Evolutionary conservation across 2,329 filamentous ascomycete species (phyloP), one percentile per base, ranked within the genome.

Genomic region (Pochonia chlamydosporia): DNA sequence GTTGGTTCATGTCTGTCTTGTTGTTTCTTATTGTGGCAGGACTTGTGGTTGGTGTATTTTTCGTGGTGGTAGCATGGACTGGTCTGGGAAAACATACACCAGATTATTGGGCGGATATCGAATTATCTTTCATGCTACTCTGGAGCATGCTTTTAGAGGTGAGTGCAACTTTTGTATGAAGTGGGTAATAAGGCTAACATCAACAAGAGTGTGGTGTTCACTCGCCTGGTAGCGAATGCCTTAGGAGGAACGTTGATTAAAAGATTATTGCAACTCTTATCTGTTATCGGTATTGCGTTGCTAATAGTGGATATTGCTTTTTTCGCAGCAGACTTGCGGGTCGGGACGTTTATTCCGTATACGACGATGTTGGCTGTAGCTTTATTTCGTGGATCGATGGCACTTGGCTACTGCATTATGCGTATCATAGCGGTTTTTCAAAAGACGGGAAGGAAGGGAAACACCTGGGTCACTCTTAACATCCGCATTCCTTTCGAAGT

Each of bases 271-370:
- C 33, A 3, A 36, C 8, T 8, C 8, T 36, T 36, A 8, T 36
- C 33, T 3, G 8, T 36, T 36, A 36, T 16, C 5, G 33, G 33
- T 8, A 36, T 36, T 16, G 33, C 11, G 14, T 36, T 36, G 11
- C 33, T 36, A n/a, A n/a, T n/a, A n/a, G n/a, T n/a, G n/a, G n/a
- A n/a, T n/a, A n/a, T n/a, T n/a, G n/a, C n/a, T n/a, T n/a, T n/a
- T n/a, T n/a, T n/a, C 13, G 16, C 33, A 8, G 33, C 16, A 4
- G 33, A 36, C 6, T 18, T 36, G 4, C 8, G 6, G 16, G 9
- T 36, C 5, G 20, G 33, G 20, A 18, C 16, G 5, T 20, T n/a
- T 14, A 9, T 16, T 47, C 48, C 60, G 1, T 60, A 64, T 58
- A 0, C 28, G 28, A 31, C 28, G 28, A 31, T 31, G 28, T 4